These are phyloP conservation scores for Phytophthora hibernalis DNA, from an alignment of 352 stramenopile species.

Conservation along the genomic window DNA sequence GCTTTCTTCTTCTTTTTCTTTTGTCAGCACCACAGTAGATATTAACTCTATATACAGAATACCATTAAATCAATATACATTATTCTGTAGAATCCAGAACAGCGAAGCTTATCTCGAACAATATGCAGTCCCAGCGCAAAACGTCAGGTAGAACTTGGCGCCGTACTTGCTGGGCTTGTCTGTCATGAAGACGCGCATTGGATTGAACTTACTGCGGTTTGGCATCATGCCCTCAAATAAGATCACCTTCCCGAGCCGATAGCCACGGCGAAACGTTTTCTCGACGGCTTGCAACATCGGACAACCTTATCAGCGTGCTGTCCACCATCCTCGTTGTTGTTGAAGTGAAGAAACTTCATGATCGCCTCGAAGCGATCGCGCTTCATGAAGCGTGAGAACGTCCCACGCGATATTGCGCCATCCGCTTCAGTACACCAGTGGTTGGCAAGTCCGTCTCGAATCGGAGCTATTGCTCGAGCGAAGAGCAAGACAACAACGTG, in stretches of 20 bases:
- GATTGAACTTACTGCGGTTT: constrained; percentile 27
- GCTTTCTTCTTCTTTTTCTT: too few relatives aligned
- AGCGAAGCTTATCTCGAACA: constrained; percentile 11
- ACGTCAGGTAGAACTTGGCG: constrained; percentile 38
- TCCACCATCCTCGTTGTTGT: constrained; percentile 6
- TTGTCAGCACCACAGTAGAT: too few relatives aligned
- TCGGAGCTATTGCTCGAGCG: constrained; percentile 8
- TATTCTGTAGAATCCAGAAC: constrained; percentile 9
- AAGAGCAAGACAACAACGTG: too few relatives aligned
- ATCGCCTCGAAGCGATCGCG: constrained; percentile 21
- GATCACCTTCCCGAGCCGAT: constrained; percentile 18
- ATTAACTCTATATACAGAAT: too few relatives aligned
- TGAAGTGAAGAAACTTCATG: constrained; percentile 31
- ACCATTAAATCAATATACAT: background rate
- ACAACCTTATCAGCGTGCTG: background rate
- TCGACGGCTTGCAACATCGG: constrained; percentile 25
- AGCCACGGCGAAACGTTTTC: constrained; percentile 28
- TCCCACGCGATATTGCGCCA: constrained; percentile 23
- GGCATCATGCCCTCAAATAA: constrained; percentile 35
- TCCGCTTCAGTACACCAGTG: constrained; percentile 19
- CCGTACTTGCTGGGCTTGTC: constrained; percentile 32
- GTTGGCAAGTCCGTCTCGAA: constrained; percentile 6
- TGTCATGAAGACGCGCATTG: constrained; percentile 25
- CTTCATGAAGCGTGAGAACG: constrained; percentile 26
- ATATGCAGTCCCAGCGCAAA: constrained; percentile 21